Evolutionary conservation across 2,329 filamentous ascomycete species (phyloP).

Genomic region (Fusarium keratoplasticum): DNA sequence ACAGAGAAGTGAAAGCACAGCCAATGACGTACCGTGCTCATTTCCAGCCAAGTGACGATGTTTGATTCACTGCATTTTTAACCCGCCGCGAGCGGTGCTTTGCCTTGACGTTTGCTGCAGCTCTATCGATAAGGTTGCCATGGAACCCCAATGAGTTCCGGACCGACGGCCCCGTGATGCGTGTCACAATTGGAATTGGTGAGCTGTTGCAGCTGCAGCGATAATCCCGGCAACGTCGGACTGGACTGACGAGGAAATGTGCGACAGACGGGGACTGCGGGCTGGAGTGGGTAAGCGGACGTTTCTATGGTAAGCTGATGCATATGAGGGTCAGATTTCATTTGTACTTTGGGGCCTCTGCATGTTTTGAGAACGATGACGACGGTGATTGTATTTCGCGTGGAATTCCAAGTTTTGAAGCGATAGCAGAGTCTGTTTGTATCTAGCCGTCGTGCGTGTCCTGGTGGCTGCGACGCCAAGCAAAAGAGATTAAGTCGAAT

Average conservation of each 20-base stretch:
- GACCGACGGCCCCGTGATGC: not conserved
- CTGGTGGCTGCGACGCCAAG: not conserved
- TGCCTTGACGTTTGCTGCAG: not conserved
- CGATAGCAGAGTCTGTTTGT: not conserved
- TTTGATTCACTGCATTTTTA: not conserved
- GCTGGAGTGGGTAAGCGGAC: not conserved
- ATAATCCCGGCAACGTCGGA: conserved; percentile 23
- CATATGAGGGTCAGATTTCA: not conserved
- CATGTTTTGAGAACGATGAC: not conserved
- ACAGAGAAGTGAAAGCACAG: not conserved
- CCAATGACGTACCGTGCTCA: not conserved
- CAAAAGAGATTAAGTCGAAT: not conserved
- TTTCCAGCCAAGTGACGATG: too few species aligned
- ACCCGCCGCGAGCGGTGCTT: not conserved
- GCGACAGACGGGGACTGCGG: not conserved
- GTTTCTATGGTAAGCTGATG: not conserved
- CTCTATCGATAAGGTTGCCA: conserved; percentile 20
- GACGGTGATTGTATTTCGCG: not conserved
- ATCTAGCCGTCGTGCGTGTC: not conserved
- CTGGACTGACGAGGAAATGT: conserved; percentile 1
- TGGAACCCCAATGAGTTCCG: not conserved
- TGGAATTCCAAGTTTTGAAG: not conserved
- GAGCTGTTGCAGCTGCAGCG: conserved; percentile 2
- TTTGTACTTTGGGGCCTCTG: not conserved
- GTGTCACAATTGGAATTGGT: conserved; percentile 2